A percentile compares a stretch with the other conserved stretches of the same genome.
Conservation (phyloP, 495 filamentous ascomycete genomes). For the Filosporella fistucella region DNA sequence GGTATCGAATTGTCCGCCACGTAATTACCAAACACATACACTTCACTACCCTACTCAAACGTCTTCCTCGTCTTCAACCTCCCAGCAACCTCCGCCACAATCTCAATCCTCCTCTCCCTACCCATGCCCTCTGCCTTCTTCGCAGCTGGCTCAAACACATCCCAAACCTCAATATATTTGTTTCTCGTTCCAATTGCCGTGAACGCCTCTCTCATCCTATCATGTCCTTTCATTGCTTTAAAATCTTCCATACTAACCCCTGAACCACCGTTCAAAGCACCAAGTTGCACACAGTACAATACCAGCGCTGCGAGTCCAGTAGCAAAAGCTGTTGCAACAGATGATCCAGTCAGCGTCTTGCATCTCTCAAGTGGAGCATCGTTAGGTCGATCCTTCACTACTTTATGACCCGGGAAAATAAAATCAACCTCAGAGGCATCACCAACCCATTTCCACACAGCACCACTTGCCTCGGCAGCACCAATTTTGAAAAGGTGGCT, state of each 20-base stretch:
- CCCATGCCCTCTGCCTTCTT: conserved; percentile 7
- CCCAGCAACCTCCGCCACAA: conserved; percentile 3
- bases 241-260: conserved; percentile 19
- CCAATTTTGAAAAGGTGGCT: conserved; percentile 17
- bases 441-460: neutral
- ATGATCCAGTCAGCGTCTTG: no score
- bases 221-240: conserved; percentile 22
- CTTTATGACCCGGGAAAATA: no score
- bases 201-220: conserved; percentile 27
- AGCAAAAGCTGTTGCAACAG: no score
- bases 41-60: no score
- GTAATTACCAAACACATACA: no score
- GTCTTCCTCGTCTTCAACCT: conserved; percentile 4
- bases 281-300: neutral
- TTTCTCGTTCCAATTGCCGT: conserved; percentile 18
- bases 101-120: conserved; percentile 1
- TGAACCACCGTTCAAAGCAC: no score
- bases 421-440: neutral
- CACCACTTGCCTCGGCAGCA: neutral
- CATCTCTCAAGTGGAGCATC: no score
- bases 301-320: no score
- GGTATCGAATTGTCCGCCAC: no score
- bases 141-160: conserved; percentile 16
- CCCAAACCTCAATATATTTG: conserved; percentile 27
- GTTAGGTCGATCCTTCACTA: no score